Conservation (phyloP, 2,329 filamentous ascomycete genomes). For the Xylariomycetidae sp. region DNA sequence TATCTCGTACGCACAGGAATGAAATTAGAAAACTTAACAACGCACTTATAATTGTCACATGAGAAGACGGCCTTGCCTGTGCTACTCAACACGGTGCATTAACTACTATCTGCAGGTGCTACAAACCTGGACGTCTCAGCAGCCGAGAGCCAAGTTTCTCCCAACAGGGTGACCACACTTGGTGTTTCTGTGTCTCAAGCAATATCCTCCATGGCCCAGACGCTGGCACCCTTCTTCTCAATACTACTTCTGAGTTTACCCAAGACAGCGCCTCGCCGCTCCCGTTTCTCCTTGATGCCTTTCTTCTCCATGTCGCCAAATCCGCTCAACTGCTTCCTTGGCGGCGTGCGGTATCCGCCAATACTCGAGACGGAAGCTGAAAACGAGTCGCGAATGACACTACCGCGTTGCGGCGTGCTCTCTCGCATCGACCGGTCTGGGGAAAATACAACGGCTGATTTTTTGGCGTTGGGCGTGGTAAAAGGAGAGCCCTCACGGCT, state of each 20-base stretch:
- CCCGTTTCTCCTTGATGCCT: slow-evolving; percentile 48
- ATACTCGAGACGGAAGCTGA: slow-evolving; percentile 37
- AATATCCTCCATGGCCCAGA: slow-evolving; percentile 46
- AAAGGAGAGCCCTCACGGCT: slow-evolving; percentile 39
- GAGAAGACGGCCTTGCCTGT: too few species aligned
- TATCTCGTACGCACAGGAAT: too few species aligned
- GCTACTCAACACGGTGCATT: too few species aligned
- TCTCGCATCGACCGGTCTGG: slow-evolving; percentile 35
- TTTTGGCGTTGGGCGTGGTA: slow-evolving; percentile 30
- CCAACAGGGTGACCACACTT: too few species aligned
- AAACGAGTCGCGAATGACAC: slow-evolving; percentile 36
- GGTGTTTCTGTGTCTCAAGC: too few species aligned
- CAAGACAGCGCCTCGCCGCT: slow-evolving; percentile 49
- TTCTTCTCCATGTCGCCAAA: slow-evolving; percentile 57
- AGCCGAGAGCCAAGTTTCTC: too few species aligned
- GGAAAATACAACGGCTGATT: slow-evolving; percentile 25
- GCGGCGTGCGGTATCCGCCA: slow-evolving; percentile 36
- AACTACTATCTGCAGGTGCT: too few species aligned
- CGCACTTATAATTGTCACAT: too few species aligned
- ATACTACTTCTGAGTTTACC: slow-evolving; percentile 46
- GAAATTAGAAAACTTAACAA: too few species aligned
- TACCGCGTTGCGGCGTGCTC: slow-evolving; percentile 29
- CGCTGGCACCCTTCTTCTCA: slow-evolving; percentile 44
- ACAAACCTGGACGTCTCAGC: too few species aligned
- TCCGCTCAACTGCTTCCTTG: slow-evolving; percentile 58